These are phyloP conservation scores for Xylariaceae sp. DNA, from an alignment of 2,329 filamentous ascomycete species.

Conservation along the genomic window DNA sequence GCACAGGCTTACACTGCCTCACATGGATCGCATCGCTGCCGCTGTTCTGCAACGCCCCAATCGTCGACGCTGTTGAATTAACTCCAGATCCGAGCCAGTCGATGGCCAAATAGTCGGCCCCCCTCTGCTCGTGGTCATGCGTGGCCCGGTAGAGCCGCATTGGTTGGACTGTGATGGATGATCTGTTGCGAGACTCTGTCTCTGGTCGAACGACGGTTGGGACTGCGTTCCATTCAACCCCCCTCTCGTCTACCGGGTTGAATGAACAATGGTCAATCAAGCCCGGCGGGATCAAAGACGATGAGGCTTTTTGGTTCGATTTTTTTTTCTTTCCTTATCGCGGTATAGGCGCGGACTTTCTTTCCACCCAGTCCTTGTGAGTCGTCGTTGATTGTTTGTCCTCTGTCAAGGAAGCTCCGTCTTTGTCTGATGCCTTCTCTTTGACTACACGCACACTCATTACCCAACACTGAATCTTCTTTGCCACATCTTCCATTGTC, in stretches of 20 bases:
- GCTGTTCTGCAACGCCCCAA: not conserved
- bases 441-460: slow-evolving; percentile 18
- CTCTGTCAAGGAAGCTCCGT: not conserved
- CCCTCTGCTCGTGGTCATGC: slow-evolving; percentile 20
- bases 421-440: slow-evolving; percentile 23
- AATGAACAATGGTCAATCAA: slow-evolving; percentile 25
- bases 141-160: slow-evolving; percentile 21
- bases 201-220: slow-evolving; percentile 18
- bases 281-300: slow-evolving; percentile 30
- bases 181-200: slow-evolving; percentile 5
- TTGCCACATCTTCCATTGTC: slow-evolving; percentile 25
- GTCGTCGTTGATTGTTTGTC: slow-evolving; percentile 19
- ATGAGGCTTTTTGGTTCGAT: slow-evolving; percentile 14
- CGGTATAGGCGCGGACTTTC: not conserved
- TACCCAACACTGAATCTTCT: slow-evolving; percentile 11
- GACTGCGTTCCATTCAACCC: slow-evolving; percentile 12
- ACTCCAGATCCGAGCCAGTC: slow-evolving; percentile 15
- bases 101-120: slow-evolving; percentile 3
- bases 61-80: not conserved
- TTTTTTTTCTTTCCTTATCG: not conserved
- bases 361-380: slow-evolving; percentile 7
- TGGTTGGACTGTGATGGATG: slow-evolving; percentile 27
- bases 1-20: slow-evolving; percentile 35
- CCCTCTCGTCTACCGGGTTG: not conserved
- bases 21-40: slow-evolving; percentile 8